phyloP scores from a whole-genome alignment of 1,284 basidiomycete genomes.

The Malassezia sp. region DNA sequence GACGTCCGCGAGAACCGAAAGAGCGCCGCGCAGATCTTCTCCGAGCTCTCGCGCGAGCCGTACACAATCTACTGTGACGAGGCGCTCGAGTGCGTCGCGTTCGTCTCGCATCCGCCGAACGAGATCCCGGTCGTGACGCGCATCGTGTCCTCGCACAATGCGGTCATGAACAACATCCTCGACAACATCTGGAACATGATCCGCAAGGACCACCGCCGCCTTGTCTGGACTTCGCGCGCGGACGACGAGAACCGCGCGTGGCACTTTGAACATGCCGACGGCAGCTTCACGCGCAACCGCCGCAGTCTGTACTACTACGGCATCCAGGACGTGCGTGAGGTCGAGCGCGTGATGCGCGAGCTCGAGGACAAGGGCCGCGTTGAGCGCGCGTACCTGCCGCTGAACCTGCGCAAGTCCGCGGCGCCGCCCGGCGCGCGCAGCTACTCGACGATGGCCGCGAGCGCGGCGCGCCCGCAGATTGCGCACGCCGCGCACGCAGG shows the following conservation, averaged over 20 bases:
- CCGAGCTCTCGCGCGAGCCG: conserved; percentile 56
- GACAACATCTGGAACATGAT: conserved; percentile 96
- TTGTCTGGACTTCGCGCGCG: conserved; percentile 92
- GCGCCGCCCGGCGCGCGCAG: conserved; percentile 44
- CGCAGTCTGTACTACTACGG: conserved; percentile 94
- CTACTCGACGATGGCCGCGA: conserved; percentile 50
- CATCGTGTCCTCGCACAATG: conserved; percentile 74
- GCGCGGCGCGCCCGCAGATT: conserved; percentile 38
- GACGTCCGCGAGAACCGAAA: conserved; percentile 73
- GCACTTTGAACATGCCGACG: conserved; percentile 98
- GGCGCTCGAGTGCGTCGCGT: conserved; percentile 84
- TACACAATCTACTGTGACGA: conserved; percentile 97
- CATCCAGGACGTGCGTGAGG: conserved; percentile 77
- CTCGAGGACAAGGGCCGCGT: conserved; percentile 79
- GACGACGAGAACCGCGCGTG: conserved; percentile 92
- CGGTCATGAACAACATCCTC: conserved; percentile 81
- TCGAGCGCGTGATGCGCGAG: conserved; percentile 61
- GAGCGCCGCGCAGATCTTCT: conserved; percentile 80
- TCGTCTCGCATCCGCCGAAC: conserved; percentile 80
- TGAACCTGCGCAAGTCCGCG: conserved; percentile 64
- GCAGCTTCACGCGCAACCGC: conserved; percentile 88
- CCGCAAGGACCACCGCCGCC: conserved; percentile 81
- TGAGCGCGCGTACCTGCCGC: conserved; percentile 75
- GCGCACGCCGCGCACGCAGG: conserved; percentile 45
- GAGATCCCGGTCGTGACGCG: conserved; percentile 86